These are phyloP conservation scores for Saxophila tyrrhenica DNA, from an alignment of 495 filamentous ascomycete species.

Conservation along the genomic window DNA sequence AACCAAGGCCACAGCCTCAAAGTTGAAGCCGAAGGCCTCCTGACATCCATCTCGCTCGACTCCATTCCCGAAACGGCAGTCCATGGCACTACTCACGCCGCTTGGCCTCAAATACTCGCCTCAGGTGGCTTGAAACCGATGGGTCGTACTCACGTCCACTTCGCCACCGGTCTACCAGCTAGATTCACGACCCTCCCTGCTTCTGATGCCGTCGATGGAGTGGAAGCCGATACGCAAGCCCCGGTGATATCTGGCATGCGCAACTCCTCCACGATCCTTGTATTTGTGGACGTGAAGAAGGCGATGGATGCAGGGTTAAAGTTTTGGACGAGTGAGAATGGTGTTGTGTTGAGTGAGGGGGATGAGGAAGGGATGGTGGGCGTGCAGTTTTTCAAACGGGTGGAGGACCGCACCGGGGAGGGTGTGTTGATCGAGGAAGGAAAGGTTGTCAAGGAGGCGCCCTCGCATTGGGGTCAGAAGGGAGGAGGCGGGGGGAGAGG, in stretches of 20 bases:
- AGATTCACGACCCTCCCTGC: slow-evolving; percentile 28
- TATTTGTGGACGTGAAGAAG: slow-evolving; percentile 64
- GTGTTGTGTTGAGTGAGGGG: slow-evolving; percentile 37
- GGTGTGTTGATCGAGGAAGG: slow-evolving; percentile 27
- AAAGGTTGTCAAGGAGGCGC: slow-evolving; percentile 17
- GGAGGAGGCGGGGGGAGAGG: slow-evolving; percentile 3
- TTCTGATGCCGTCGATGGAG: slow-evolving; percentile 13
- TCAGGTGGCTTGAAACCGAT: slow-evolving; percentile 69
- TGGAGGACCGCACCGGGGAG: slow-evolving; percentile 25
- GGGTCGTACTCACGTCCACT: slow-evolving; percentile 79
- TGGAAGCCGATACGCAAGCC: not conserved
- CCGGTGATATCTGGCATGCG: slow-evolving; percentile 79
- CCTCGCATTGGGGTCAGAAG: slow-evolving; percentile 8
- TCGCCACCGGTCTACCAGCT: slow-evolving; percentile 54
- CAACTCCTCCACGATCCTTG: slow-evolving; percentile 59
- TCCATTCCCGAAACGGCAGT: slow-evolving; percentile 57
- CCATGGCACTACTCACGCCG: slow-evolving; percentile 74
- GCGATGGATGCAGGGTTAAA: slow-evolving; percentile 53
- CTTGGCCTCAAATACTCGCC: slow-evolving; percentile 59
- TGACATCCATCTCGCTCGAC: slow-evolving; percentile 48
- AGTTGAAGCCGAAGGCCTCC: slow-evolving; percentile 55
- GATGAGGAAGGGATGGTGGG: slow-evolving; percentile 26
- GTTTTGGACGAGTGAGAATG: slow-evolving; percentile 85
- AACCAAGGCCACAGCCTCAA: slow-evolving; percentile 80
- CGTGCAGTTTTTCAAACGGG: slow-evolving; percentile 27